phyloP scores from a whole-genome alignment of 2,329 filamentous ascomycete species.

The Trichoderma sp. region DNA sequence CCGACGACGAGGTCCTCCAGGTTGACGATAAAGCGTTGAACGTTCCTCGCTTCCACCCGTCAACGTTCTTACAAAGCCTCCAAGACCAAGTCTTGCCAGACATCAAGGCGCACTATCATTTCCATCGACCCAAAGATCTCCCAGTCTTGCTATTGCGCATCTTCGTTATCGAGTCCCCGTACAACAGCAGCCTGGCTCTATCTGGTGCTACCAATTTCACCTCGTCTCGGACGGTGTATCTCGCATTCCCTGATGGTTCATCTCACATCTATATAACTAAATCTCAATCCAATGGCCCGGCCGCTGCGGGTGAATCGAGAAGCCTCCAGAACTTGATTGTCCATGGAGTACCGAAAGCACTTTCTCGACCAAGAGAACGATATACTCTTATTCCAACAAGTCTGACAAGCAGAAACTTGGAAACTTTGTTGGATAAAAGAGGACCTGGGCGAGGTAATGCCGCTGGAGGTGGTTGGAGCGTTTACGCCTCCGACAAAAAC shows the following conservation, averaged over 20 bases:
- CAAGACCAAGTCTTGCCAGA: constrained; percentile 75
- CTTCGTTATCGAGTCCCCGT: constrained; percentile 79
- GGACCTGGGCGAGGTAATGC: constrained; percentile 72
- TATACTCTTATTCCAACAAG: constrained; percentile 71
- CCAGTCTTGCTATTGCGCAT: constrained; percentile 76
- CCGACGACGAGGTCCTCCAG: constrained; percentile 46
- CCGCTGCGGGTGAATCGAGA: constrained; percentile 56
- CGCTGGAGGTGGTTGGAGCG: constrained; percentile 76
- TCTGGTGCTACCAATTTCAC: constrained; percentile 56
- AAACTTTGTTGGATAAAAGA: constrained; percentile 68
- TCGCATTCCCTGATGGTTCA: constrained; percentile 81
- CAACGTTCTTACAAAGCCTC: constrained; percentile 77
- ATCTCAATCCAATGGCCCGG: constrained; percentile 49
- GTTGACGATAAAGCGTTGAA: constrained; percentile 52
- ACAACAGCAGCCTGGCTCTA: constrained; percentile 64
- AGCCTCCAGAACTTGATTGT: constrained; percentile 72
- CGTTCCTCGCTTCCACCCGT: constrained; percentile 76
- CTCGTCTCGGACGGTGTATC: constrained; percentile 71
- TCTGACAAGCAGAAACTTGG: constrained; percentile 71
- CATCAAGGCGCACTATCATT: constrained; percentile 81
- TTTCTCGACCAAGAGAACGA: constrained; percentile 73
- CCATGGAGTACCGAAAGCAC: constrained; percentile 79
- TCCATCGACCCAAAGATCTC: constrained; percentile 71
- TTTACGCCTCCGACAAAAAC: constrained; percentile 69
- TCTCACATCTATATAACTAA: constrained; percentile 72